Evolutionary conservation across 1,284 basidiomycete genomes (phyloP).

Genomic region (Phylloporus sp.): DNA sequence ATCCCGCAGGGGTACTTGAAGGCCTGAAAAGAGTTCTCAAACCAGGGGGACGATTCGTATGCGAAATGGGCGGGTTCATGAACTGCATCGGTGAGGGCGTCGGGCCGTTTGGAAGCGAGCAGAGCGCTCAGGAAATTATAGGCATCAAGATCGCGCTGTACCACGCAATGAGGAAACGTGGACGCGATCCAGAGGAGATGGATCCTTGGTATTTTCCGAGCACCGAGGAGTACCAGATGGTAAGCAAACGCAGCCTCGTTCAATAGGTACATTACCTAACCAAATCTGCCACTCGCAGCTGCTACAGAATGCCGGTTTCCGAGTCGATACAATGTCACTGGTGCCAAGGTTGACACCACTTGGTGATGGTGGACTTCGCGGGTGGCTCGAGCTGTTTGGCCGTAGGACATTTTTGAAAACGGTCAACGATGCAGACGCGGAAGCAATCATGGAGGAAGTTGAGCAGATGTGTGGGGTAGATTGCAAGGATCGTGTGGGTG

Average conservation of each 20-base stretch:
- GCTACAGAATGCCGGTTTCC: constrained; percentile 63
- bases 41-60: constrained; percentile 73
- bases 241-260: constrained; percentile 38
- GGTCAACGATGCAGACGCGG: constrained; percentile 61
- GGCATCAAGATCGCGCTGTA: constrained; percentile 72
- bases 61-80: constrained; percentile 81
- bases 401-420: constrained; percentile 62
- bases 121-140: constrained; percentile 32
- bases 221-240: constrained; percentile 66
- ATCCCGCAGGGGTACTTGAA: constrained; percentile 71
- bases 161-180: constrained; percentile 58
- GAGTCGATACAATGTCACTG: constrained; percentile 62
- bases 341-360: constrained; percentile 77
- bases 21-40: constrained; percentile 68
- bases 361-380: constrained; percentile 59
- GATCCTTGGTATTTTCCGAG: constrained; percentile 91
- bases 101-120: constrained; percentile 11
- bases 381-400: constrained; percentile 78
- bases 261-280: constrained; percentile 8
- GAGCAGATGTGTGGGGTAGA: constrained; percentile 66
- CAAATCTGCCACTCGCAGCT: constrained; percentile 49
- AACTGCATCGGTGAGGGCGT: constrained; percentile 64
- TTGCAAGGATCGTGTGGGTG: constrained; percentile 62
- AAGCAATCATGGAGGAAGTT: constrained; percentile 71
- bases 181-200: constrained; percentile 61